Evolutionary conservation across 345 rosid species (phyloP), one percentile per base, ranked within the genome.

Genomic region (Dipteronia sinensis): DNA sequence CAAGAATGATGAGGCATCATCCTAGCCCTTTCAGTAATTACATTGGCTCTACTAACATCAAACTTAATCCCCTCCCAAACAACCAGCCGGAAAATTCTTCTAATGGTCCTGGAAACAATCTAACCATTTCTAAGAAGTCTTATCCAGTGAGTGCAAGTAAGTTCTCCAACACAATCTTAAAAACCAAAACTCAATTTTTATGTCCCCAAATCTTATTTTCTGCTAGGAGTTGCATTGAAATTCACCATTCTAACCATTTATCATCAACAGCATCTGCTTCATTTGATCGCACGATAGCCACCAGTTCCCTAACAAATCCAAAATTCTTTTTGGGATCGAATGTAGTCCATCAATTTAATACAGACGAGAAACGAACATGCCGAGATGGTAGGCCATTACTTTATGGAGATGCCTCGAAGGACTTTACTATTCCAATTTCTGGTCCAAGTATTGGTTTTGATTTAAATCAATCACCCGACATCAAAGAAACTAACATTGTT

Each of bases 31-130:
- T 27, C 27, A 27, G 27, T 27, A 27, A 1, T 27, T 27, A 1
- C 27, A 19, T n/a, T n/a, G n/a, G n/a, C n/a, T n/a, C n/a, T n/a
- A n/a, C n/a, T n/a, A n/a, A n/a, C n/a, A n/a, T n/a, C n/a, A n/a
- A n/a, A n/a, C n/a, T n/a, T n/a, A n/a, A n/a, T 22, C 29, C 72
- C 59, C 49, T 47, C 23, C 10, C 38, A 29, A 56, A n/a, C 59
- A 34, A 51, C 58, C 82, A 80, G 23, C 73, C 55, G 61, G 71
- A 40, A 53, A 82, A 42, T 67, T 69, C 34, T 72, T 69, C 65
- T 31, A 42, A 38, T 3, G 49, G 23, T 13, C 20, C 42, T 44
- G 73, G 44, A 73, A 75, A 76, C 77, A 49, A 27, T 42, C 23
- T 31, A 19, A 71, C 82, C 73, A 58, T 69, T 56, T 49, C 44